Evolutionary conservation across 352 stramenopile species (phyloP).

Genomic region (Pythium scleroteichum): DNA sequence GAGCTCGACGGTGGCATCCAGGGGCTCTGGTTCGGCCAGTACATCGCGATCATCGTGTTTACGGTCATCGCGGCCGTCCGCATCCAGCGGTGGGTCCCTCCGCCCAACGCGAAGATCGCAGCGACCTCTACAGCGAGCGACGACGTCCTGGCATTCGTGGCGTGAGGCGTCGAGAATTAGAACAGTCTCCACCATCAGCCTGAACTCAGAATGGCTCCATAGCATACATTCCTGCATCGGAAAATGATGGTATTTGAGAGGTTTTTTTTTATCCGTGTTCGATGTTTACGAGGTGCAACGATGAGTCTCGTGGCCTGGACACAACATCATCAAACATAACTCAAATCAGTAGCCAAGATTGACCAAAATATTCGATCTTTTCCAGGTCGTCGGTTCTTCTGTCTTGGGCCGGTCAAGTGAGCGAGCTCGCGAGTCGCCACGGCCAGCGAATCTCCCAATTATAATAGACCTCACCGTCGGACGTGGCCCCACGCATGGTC

Average conservation of each 20-base stretch:
- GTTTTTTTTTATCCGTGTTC: conserved; percentile 5
- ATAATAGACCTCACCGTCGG: too few species aligned
- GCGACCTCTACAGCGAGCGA: neutral
- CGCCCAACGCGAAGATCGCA: neutral
- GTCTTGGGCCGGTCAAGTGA: too few species aligned
- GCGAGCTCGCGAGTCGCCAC: too few species aligned
- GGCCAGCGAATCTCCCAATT: too few species aligned
- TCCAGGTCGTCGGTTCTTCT: too few species aligned
- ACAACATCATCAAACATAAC: neutral
- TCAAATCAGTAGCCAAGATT: neutral
- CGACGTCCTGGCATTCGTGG: neutral
- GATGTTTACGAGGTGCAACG: conserved; percentile 2
- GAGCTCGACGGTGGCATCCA: conserved; percentile 50
- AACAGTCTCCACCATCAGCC: too few species aligned
- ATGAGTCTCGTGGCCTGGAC: too few species aligned
- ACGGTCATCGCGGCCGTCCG: conserved; percentile 13
- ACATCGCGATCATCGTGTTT: conserved; percentile 29
- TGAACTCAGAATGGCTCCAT: too few species aligned
- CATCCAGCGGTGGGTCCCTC: conserved; percentile 6
- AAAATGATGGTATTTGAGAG: neutral
- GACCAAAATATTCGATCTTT: too few species aligned
- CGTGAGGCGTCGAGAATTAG: too few species aligned
- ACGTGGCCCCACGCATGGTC: too few species aligned
- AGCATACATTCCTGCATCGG: too few species aligned
- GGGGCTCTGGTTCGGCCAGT: conserved; percentile 63